Conservation (phyloP, 768 basidiomycete species). For the Filobasidium floriforme region DNA sequence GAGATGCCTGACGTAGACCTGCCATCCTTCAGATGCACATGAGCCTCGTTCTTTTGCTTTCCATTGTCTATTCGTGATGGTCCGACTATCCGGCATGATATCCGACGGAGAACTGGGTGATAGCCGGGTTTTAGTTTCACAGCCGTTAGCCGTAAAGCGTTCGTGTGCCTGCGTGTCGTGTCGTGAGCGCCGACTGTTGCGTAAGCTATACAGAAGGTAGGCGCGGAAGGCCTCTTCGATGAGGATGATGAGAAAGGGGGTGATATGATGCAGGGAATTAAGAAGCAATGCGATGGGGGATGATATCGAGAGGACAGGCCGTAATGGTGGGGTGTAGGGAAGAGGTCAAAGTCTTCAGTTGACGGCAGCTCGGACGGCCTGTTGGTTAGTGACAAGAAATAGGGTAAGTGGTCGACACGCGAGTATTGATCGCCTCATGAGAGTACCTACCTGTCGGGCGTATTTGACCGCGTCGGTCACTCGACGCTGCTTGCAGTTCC, state of each 20-base stretch:
- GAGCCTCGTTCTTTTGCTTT: not conserved
- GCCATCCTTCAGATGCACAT: conserved; percentile 1
- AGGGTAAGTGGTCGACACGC: not conserved
- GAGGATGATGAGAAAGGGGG: too few species aligned
- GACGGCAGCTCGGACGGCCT: too few species aligned
- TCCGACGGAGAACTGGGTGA: too few species aligned
- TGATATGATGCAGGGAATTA: too few species aligned
- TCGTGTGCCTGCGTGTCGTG: not conserved
- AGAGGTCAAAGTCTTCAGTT: too few species aligned
- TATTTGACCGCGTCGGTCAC: conserved; percentile 85
- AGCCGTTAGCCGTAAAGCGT: not conserved
- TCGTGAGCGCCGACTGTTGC: conserved; percentile 1
- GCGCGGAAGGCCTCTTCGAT: too few species aligned
- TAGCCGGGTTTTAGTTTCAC: not conserved
- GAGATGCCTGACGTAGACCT: not conserved
- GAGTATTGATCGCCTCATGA: not conserved
- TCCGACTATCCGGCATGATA: not conserved
- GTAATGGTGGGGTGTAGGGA: too few species aligned
- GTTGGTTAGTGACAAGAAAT: too few species aligned
- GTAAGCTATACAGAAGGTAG: not conserved
- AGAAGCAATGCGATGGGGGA: too few species aligned
- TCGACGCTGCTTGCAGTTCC: conserved; percentile 57
- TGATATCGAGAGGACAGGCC: too few species aligned
- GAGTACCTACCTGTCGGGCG: conserved; percentile 69
- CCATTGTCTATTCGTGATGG: not conserved